Evolutionary conservation across 78 protist species (phyloP).

Genomic region (Dictyostelium purpureum): DNA sequence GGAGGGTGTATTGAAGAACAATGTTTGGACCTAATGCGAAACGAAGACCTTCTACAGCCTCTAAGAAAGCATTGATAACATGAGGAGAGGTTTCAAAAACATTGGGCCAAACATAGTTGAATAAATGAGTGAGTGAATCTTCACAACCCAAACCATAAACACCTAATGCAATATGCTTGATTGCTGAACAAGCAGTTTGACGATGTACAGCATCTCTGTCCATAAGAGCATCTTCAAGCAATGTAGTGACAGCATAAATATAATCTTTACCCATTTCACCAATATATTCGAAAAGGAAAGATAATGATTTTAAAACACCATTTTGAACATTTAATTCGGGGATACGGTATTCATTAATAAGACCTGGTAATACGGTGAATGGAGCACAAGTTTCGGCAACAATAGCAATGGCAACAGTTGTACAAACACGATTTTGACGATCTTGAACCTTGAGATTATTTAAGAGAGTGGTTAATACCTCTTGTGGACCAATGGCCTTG

Average conservation of each 20-base stretch:
- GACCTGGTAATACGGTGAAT: slow-evolving; percentile 97
- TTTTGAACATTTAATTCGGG: slow-evolving; percentile 99
- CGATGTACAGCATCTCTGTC: slow-evolving; percentile 99
- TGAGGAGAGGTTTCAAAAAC: slow-evolving; percentile 99
- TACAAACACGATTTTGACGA: slow-evolving; percentile 98
- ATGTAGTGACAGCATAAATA: slow-evolving; percentile 95
- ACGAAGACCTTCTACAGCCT: slow-evolving; percentile 98
- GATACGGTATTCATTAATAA: slow-evolving; percentile 99
- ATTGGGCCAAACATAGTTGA: slow-evolving; percentile 99
- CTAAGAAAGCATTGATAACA: slow-evolving; percentile 97
- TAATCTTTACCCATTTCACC: slow-evolving; percentile 98
- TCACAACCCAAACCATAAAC: slow-evolving; percentile 95
- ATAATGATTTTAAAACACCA: slow-evolving; percentile 98
- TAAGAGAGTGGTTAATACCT: slow-evolving; percentile 97
- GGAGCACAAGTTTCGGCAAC: slow-evolving; percentile 99
- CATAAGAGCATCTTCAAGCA: slow-evolving; percentile 99
- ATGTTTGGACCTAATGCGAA: slow-evolving; percentile 94
- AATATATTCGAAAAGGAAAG: slow-evolving; percentile 99
- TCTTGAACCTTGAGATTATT: slow-evolving; percentile 99
- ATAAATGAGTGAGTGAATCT: slow-evolving; percentile 97
- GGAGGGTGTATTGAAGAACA: slow-evolving; percentile 92
- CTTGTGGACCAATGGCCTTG: slow-evolving; percentile 98
- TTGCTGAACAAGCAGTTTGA: slow-evolving; percentile 95
- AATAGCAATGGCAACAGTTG: slow-evolving; percentile 99
- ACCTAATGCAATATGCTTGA: slow-evolving; percentile 83